Base-by-base conservation (phyloP, 2,329 filamentous ascomycete species). In the Microthyrium microscopicum region DNA sequence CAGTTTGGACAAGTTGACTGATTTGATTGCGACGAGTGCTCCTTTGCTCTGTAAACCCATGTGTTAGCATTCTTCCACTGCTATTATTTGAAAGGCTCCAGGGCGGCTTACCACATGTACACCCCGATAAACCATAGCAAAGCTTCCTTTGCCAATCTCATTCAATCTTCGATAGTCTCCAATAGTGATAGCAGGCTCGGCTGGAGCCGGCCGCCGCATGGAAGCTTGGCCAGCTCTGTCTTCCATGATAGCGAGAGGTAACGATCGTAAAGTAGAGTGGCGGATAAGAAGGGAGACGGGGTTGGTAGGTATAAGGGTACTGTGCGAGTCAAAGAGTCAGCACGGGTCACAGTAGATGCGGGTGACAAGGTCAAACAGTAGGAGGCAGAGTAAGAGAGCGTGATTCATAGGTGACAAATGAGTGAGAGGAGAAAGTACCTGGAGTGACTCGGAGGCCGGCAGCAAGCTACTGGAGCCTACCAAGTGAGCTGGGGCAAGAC, bases 81-180 rank as follows among this genome's bases (percentile, higher is more conserved):
- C 9, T 9, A 12, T 8, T 9, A 29, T 16, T 11, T 15, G 15
- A 16, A 29, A 8, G 8, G 27, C 8, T 9, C 9, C 15, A 29
- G 9, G 8, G 16, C 8, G 15, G 60, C 75, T 58, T 61, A 92
- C 84, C 60, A 78, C 78, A 58, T 91, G 81, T 46, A 75, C 73
- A 42, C 81, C 84, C 53, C 79, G 73, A 55, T 89, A 95, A 44
- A 98, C 89, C 44, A 84, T 84, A 43, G 89, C 89, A 63, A 95
- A 98, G 62, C 89, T 95, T 41, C 89, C 89, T 60, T 89, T 89
- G 42, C 89, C 89, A 53, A 95, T 94, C 60, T 94, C 82, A 45
- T 79, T 75, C 46, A 84, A 72, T 48, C 87, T 75, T 47, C 70
- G 69, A 57, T 91, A 94, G 49, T 78, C 73, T 44, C 84, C 82